A percentile compares a stretch with the other conserved stretches of the same genome.
Conservation (phyloP, 768 basidiomycete species). For the Lentinula boryana region DNA sequence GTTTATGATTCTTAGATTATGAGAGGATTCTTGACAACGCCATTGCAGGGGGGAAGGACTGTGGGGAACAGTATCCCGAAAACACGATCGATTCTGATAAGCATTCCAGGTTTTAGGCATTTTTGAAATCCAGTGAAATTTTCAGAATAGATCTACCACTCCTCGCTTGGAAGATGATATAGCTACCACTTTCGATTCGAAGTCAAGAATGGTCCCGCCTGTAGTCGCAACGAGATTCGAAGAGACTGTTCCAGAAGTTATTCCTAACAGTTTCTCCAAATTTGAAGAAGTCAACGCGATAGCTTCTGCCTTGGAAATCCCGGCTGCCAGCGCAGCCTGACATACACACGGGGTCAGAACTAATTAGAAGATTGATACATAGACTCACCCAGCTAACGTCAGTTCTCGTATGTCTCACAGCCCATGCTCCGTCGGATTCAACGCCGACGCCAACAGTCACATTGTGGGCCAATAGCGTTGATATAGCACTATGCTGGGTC, state of each 20-base stretch:
- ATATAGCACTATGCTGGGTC: constrained; percentile 45
- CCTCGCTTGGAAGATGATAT: constrained; percentile 26
- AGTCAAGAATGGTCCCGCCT: constrained; percentile 29
- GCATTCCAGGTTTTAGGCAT: too few relatives aligned
- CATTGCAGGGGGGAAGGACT: too few relatives aligned
- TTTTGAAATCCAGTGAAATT: too few relatives aligned
- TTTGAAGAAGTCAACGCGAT: constrained; percentile 35
- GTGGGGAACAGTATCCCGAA: too few relatives aligned
- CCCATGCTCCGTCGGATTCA: constrained; percentile 38
- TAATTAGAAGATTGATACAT: background rate
- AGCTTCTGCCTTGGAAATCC: constrained; percentile 25
- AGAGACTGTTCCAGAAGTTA: constrained; percentile 12
- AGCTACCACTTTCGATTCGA: constrained; percentile 33
- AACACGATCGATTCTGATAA: background rate
- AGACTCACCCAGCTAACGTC: constrained; percentile 69
- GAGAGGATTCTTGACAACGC: too few relatives aligned
- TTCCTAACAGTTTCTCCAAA: constrained; percentile 35
- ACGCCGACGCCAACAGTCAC: constrained; percentile 67
- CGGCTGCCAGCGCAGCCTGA: constrained; percentile 19
- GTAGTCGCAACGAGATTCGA: constrained; percentile 31
- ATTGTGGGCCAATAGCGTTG: constrained; percentile 51
- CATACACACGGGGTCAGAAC: background rate
- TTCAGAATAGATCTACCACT: constrained; percentile 12
- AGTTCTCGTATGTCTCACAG: constrained; percentile 64
- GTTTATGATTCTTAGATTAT: background rate